Evolutionary conservation across 208 protist species (phyloP).

Genomic region (Leishmania mexicana): DNA sequence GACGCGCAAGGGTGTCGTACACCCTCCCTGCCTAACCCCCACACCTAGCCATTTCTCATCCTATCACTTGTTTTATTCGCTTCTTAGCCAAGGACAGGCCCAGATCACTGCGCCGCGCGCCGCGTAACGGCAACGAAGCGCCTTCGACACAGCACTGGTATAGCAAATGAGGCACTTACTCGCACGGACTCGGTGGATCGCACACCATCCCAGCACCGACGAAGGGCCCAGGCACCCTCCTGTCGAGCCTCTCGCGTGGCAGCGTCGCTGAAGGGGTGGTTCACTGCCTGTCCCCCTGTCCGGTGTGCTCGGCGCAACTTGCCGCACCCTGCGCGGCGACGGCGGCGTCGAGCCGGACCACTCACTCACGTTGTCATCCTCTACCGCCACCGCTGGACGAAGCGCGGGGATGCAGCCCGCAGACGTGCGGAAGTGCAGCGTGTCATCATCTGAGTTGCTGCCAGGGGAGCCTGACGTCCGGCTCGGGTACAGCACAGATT

Average conservation of each 20-base stretch:
- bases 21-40: not conserved
- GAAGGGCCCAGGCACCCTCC: not conserved
- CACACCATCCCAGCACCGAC: not conserved
- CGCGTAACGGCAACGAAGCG: not conserved
- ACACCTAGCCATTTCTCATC: not conserved
- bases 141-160: not conserved
- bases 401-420: not conserved
- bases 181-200: not conserved
- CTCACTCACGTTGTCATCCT: not conserved
- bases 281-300: not conserved
- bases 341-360: not conserved
- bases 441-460: slow-evolving; percentile 10
- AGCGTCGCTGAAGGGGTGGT: not conserved
- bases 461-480: not conserved
- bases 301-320: not conserved
- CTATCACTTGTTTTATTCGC: not conserved
- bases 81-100: not conserved
- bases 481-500: not conserved
- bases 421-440: slow-evolving; percentile 10
- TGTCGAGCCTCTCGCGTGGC: not conserved
- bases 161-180: not conserved
- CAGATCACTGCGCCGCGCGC: not conserved
- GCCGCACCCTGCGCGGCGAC: not conserved
- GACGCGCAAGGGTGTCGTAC: not conserved
- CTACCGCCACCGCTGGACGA: not conserved